Conservation (phyloP, 768 basidiomycete genomes). For the Sarcodon aspratus region DNA sequence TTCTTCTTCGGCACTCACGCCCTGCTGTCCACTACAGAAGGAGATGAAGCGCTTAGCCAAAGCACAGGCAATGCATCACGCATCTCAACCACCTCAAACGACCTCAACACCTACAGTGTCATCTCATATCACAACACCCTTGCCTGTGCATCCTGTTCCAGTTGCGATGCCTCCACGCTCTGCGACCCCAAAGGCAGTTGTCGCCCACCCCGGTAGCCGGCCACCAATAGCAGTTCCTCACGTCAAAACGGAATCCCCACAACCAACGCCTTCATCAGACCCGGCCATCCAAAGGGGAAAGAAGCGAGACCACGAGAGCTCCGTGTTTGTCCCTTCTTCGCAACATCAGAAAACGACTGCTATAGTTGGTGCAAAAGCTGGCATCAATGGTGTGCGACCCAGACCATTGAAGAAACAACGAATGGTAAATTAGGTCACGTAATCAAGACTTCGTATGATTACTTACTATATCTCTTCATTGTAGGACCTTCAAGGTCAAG, state of each 20-base stretch:
- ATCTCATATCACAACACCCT: slow-evolving; percentile 6
- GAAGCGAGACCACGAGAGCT: slow-evolving; percentile 14
- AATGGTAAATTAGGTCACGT: slow-evolving; percentile 36
- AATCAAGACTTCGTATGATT: neutral
- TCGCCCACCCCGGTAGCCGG: slow-evolving; percentile 3
- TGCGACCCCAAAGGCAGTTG: slow-evolving; percentile 12
- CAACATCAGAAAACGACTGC: neutral
- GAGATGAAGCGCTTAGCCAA: slow-evolving; percentile 63
- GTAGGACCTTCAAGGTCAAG: slow-evolving; percentile 56
- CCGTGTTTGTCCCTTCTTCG: slow-evolving; percentile 2
- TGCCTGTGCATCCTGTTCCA: slow-evolving; percentile 1
- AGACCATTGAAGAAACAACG: slow-evolving; percentile 69
- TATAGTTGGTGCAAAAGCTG: slow-evolving; percentile 1
- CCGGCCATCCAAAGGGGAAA: slow-evolving; percentile 5
- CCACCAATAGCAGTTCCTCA: neutral
- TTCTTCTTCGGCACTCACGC: neutral
- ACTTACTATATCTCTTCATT: slow-evolving; percentile 4
- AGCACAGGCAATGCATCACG: slow-evolving; percentile 24
- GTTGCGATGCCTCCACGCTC: slow-evolving; percentile 4
- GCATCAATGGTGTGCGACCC: slow-evolving; percentile 30
- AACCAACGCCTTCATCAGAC: neutral
- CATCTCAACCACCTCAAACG: slow-evolving; percentile 9
- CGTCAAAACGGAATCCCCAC: neutral
- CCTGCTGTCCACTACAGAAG: slow-evolving; percentile 22
- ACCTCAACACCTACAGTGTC: slow-evolving; percentile 1